Percentiles rank a stretch among this genome's conserved stretches.
Evolutionary conservation across 495 filamentous ascomycete genomes (phyloP).

Genomic region (Chaetomium cochliodes): DNA sequence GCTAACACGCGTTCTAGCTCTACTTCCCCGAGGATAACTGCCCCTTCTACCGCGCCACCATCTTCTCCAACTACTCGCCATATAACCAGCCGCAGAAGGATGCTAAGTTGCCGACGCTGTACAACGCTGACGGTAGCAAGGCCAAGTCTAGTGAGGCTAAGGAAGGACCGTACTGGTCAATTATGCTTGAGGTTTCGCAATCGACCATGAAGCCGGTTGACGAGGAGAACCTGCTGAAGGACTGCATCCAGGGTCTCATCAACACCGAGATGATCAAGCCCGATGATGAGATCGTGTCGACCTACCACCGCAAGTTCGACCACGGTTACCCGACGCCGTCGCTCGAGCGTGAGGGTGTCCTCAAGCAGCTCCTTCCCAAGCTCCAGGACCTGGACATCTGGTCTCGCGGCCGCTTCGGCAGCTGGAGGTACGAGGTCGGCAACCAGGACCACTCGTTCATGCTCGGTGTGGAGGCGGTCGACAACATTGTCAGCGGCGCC

Average conservation of each 20-base stretch:
- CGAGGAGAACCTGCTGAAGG: conserved; percentile 72
- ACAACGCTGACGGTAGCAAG: conserved; percentile 81
- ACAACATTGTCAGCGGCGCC: conserved; percentile 91
- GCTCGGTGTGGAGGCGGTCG: conserved; percentile 95
- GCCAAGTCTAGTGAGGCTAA: conserved; percentile 64
- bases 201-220: conserved; percentile 93
- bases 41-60: conserved; percentile 99
- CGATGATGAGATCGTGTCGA: conserved; percentile 92
- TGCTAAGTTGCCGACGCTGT: conserved; percentile 81
- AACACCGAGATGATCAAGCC: conserved; percentile 94
- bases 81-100: conserved; percentile 88
- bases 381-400: conserved; percentile 88
- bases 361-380: conserved; percentile 88
- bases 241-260: conserved; percentile 93
- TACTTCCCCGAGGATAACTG: conserved; percentile 99
- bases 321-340: conserved; percentile 97
- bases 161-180: conserved; percentile 97
- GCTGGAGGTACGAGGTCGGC: conserved; percentile 92
- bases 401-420: conserved; percentile 95
- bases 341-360: conserved; percentile 91
- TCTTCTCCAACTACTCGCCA: conserved; percentile 99
- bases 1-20: conserved; percentile 55
- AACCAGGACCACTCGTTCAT: conserved; percentile 99
- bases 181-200: conserved; percentile 99
- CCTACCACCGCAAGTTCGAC: conserved; percentile 98